A percentile compares a stretch with the other conserved stretches of the same genome.
Evolutionary conservation across 2,329 filamentous ascomycete species (phyloP).

Genomic region (Trichophyton schoenleinii): DNA sequence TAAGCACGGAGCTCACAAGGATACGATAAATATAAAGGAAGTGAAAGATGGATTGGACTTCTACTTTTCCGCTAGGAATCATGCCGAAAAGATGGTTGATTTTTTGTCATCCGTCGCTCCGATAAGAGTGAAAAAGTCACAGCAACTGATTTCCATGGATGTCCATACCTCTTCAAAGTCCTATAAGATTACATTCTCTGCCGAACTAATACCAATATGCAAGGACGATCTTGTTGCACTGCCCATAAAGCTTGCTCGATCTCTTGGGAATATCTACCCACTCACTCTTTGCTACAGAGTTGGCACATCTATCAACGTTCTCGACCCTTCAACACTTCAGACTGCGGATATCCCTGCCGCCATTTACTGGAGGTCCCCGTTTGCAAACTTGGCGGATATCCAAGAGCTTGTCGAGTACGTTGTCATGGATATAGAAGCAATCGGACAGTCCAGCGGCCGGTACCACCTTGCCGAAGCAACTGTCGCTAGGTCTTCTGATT

Average conservation of each 20-base stretch:
- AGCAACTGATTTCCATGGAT: slow-evolving; percentile 88
- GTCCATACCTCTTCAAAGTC: slow-evolving; percentile 79
- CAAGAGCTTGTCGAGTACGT: slow-evolving; percentile 83
- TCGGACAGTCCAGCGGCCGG: slow-evolving; percentile 62
- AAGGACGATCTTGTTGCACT: slow-evolving; percentile 95
- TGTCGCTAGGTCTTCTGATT: slow-evolving; percentile 72
- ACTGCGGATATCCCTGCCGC: slow-evolving; percentile 71
- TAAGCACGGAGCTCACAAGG: slow-evolving; percentile 80
- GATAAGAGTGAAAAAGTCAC: slow-evolving; percentile 66
- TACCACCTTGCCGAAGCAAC: slow-evolving; percentile 79
- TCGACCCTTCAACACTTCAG: slow-evolving; percentile 85
- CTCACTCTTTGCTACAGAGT: slow-evolving; percentile 76
- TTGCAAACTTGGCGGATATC: slow-evolving; percentile 69
- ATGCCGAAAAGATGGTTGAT: slow-evolving; percentile 84
- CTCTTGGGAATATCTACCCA: slow-evolving; percentile 76
- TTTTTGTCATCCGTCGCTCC: slow-evolving; percentile 75
- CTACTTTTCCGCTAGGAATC: slow-evolving; percentile 78
- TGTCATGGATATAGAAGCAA: slow-evolving; percentile 81
- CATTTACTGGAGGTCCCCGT: slow-evolving; percentile 85
- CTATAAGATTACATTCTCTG: slow-evolving; percentile 89
- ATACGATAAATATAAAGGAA: slow-evolving; percentile 97
- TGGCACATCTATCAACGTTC: slow-evolving; percentile 75
- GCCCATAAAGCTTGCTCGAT: slow-evolving; percentile 77
- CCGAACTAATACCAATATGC: slow-evolving; percentile 85
- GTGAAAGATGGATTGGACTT: slow-evolving; percentile 93